These are phyloP conservation scores for Fusarium heterosporum DNA, from an alignment of 2,329 filamentous ascomycete species.

Conservation along the genomic window DNA sequence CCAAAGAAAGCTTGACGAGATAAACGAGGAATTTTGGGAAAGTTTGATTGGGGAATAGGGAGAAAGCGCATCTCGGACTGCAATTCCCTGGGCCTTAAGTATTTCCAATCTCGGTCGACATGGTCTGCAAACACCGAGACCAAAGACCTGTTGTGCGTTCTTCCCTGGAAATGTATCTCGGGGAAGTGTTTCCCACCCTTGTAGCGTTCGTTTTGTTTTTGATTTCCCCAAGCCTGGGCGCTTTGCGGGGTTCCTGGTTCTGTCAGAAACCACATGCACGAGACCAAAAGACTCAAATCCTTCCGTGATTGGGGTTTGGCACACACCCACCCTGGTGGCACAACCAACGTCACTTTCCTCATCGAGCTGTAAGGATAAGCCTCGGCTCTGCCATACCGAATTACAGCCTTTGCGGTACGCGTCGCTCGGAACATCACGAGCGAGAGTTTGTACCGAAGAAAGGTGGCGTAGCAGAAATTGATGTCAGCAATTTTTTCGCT, in stretches of 20 bases:
- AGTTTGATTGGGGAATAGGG: constrained; percentile 16
- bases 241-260: constrained; percentile 30
- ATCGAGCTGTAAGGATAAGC: constrained; percentile 23
- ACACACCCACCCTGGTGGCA: not conserved
- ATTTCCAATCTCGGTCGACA: constrained; percentile 22
- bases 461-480: not conserved
- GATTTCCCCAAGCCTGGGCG: constrained; percentile 16
- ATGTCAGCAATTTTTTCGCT: constrained; percentile 14
- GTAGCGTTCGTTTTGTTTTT: not conserved
- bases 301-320: constrained; percentile 1
- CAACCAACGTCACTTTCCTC: constrained; percentile 24
- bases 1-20: constrained; percentile 13
- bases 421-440: constrained; percentile 14
- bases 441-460: constrained; percentile 1
- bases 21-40: not conserved
- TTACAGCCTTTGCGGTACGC: constrained; percentile 25
- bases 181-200: constrained; percentile 27
- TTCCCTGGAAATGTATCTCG: constrained; percentile 14
- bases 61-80: constrained; percentile 10
- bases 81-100: constrained; percentile 32
- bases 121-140: constrained; percentile 19
- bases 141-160: not conserved
- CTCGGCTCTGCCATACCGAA: constrained; percentile 37
- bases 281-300: constrained; percentile 8
- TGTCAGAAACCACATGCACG: constrained; percentile 9